Base-by-base conservation (phyloP, 441 rosid genomes). In the Erodium moschatum region DNA sequence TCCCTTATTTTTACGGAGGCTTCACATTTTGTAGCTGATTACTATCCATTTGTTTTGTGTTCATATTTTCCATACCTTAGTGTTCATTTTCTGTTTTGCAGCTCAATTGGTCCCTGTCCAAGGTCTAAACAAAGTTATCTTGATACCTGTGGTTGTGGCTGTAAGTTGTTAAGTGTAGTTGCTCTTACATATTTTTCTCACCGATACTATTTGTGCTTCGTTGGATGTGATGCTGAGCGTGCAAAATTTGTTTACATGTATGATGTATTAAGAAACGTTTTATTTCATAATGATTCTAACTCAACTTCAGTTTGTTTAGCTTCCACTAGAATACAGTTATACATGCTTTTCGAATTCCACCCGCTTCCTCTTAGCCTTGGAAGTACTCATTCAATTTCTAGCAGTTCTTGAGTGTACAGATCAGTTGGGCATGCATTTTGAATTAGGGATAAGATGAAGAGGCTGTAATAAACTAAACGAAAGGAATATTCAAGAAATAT, bases 141-240 rank as follows among this genome's bases (percentile, higher is more conserved):
- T 72, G 74, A 79, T 95, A 70, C 98, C 99, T 66, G 87, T 76
- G 12, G 86, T 92, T 69, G 96, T 90, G 68, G 98, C 87, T 19
- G 99, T 95, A 85, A 88, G 98, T 81, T 64, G 5, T 67, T 65
- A 52, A 13, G 19, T 24, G 10, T 58, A 10, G 29, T 67, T 67
- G 21, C 48, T 3, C 13, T 46, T 19, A 6, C 9, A 48, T 52
- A 38, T 35, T 11, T 38, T 6, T 67, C 21, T 20, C 38, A 33
- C 38, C 4, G 38, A 5, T 33, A 1, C 4, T 1, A 33, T 33
- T 33, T 5, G 33, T 62, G 35, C 62, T 1, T 13, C 18, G 63
- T 58, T 0, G 63, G 63, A 62, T 62, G 35, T 62, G 35, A 62
- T 20, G n/a, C 35, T 62, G 5, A 20, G 0, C 8, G 24, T 2